These are phyloP conservation scores for Debaryomyces sp. DNA, from an alignment of 1,139 yeast genomes.

Conservation along the genomic window DNA sequence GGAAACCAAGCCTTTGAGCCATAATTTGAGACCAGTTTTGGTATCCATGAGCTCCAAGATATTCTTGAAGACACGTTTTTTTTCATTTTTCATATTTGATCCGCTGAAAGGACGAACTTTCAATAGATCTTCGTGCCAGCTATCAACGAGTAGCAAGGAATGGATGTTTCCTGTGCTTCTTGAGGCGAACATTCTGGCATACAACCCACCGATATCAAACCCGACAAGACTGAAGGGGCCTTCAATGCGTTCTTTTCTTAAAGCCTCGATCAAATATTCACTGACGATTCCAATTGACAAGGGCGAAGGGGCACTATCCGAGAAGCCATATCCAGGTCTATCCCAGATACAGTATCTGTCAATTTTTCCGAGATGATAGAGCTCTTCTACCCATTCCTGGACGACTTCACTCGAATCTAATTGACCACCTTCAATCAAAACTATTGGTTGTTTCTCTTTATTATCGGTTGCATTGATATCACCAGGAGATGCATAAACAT, in stretches of 20 bases:
- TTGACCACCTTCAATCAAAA: constrained; percentile 78
- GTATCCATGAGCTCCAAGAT: constrained; percentile 49
- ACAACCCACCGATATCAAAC: constrained; percentile 83
- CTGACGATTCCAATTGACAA: constrained; percentile 64
- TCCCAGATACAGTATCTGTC: constrained; percentile 84
- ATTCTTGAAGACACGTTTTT: constrained; percentile 34
- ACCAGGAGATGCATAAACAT: constrained; percentile 30
- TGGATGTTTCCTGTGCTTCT: constrained; percentile 58
- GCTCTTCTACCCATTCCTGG: constrained; percentile 72
- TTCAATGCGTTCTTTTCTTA: constrained; percentile 44
- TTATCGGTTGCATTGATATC: constrained; percentile 13
- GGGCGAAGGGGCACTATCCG: constrained; percentile 83
- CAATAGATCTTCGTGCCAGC: constrained; percentile 75
- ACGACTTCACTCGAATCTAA: constrained; percentile 63
- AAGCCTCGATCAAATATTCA: constrained; percentile 65
- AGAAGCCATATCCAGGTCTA: constrained; percentile 81
- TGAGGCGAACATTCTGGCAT: constrained; percentile 75
- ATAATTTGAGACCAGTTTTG: constrained; percentile 59
- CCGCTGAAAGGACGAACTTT: constrained; percentile 48
- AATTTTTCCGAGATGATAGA: constrained; percentile 59
- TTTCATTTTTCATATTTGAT: constrained; percentile 37
- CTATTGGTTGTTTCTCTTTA: constrained; percentile 51
- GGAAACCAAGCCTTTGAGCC: constrained; percentile 67
- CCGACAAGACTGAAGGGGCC: constrained; percentile 73
- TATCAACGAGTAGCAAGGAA: constrained; percentile 70